Conservation (phyloP, 116 monocot species). For the Papilionanthe hybrid region DNA sequence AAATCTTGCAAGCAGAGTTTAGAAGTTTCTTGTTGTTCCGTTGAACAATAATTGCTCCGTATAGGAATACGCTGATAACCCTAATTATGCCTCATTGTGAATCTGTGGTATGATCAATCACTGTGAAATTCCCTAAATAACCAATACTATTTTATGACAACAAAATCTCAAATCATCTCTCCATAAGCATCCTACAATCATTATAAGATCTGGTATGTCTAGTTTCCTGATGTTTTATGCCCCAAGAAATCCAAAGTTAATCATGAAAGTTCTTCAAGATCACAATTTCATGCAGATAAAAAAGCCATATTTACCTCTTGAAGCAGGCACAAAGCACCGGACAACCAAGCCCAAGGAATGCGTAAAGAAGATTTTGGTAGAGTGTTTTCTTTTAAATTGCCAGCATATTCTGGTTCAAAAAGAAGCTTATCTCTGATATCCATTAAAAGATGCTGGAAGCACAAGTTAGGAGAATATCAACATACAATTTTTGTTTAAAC, state of each 20-base stretch:
- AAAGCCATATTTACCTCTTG: slow-evolving; percentile 62
- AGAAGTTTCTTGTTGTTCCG: background rate
- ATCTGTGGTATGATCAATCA: background rate
- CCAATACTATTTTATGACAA: background rate
- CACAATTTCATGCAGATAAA: background rate
- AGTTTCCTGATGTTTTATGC: background rate
- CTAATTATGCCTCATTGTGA: background rate
- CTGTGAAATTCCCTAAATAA: background rate
- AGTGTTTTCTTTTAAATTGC: slow-evolving; percentile 70
- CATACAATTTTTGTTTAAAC: background rate
- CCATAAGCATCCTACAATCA: background rate
- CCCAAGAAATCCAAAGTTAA: background rate
- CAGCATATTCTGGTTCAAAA: slow-evolving; percentile 94
- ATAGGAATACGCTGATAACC: background rate
- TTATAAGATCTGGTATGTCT: background rate
- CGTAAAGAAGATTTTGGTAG: slow-evolving; percentile 71
- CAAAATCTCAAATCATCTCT: background rate
- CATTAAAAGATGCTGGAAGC: slow-evolving; percentile 74
- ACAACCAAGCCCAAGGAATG: slow-evolving; percentile 87
- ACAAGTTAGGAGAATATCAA: slow-evolving; percentile 3
- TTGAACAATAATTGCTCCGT: background rate
- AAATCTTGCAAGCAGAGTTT: background rate
- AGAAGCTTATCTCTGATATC: slow-evolving; percentile 98
- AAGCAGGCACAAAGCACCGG: slow-evolving; percentile 74
- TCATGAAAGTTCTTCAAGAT: background rate